Percentiles rank a stretch among this genome's conserved stretches.
Conservation (phyloP, 2,329 filamentous ascomycete species). For the Fusarium poae region DNA sequence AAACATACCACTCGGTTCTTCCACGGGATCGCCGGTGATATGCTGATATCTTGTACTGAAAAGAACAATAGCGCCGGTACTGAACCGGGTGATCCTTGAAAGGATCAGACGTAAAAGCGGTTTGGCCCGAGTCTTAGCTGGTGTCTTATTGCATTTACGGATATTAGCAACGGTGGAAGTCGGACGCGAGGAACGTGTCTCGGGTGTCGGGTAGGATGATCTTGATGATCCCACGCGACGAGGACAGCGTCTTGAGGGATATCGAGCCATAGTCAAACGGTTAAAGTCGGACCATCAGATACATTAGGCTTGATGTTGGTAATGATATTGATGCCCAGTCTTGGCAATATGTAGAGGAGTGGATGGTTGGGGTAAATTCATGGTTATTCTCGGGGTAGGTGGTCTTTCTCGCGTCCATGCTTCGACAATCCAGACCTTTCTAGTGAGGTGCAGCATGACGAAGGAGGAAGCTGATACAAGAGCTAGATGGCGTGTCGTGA, state of each 20-base stretch:
- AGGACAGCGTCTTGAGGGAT: background rate
- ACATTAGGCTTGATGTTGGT: background rate
- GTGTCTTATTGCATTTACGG: background rate
- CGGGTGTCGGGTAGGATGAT: background rate
- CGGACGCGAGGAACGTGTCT: background rate
- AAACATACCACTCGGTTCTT: background rate
- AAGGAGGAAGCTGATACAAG: background rate
- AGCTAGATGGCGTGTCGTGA: background rate
- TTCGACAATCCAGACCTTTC: background rate
- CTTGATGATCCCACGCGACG: background rate
- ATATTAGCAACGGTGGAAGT: background rate
- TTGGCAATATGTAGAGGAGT: background rate
- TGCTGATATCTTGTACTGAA: background rate
- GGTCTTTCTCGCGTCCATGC: background rate
- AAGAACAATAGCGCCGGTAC: background rate
- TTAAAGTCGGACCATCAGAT: background rate
- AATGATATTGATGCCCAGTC: slow-evolving; percentile 5
- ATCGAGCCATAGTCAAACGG: background rate
- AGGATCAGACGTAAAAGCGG: background rate
- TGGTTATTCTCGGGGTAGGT: background rate
- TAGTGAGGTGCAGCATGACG: background rate
- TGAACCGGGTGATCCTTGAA: slow-evolving; percentile 1
- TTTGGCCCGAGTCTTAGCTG: background rate
- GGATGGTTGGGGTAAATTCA: background rate
- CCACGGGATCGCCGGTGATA: background rate